These are phyloP conservation scores for Saturnispora gosingensis DNA, from an alignment of 805 yeast genomes.

Conservation along the genomic window DNA sequence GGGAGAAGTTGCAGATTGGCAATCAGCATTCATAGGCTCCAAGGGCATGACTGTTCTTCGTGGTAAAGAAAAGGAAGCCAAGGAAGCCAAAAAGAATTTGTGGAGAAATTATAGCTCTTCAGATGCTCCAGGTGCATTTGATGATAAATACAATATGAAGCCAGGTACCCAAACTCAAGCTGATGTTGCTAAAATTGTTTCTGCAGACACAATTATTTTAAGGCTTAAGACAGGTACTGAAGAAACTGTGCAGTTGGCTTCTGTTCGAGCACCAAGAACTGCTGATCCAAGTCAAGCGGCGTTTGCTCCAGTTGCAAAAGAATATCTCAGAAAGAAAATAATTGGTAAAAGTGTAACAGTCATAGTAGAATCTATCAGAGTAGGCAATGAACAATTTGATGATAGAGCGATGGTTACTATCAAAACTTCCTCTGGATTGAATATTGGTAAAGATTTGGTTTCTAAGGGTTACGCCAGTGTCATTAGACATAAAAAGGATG, in stretches of 20 bases:
- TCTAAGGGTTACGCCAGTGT: constrained; percentile 68
- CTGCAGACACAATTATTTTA: constrained; percentile 58
- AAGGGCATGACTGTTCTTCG: constrained; percentile 52
- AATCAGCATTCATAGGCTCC: constrained; percentile 59
- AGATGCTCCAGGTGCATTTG: constrained; percentile 14
- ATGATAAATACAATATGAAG: constrained; percentile 22
- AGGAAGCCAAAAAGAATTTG: constrained; percentile 42
- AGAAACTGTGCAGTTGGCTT: constrained; percentile 63
- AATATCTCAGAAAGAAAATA: constrained; percentile 55
- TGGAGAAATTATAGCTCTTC: constrained; percentile 34
- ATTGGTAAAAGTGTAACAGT: constrained; percentile 66
- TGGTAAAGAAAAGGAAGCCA: constrained; percentile 56
- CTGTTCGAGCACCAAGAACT: constrained; percentile 65
- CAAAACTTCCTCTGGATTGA: constrained; percentile 38
- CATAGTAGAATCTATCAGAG: constrained; percentile 55
- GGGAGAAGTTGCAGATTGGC: constrained; percentile 76
- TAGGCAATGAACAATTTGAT: constrained; percentile 50
- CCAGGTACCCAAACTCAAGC: constrained; percentile 47
- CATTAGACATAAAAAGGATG: constrained; percentile 63
- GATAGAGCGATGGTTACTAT: constrained; percentile 59
- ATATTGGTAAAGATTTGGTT: constrained; percentile 54
- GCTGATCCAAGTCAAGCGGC: constrained; percentile 48
- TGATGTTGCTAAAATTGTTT: constrained; percentile 49
- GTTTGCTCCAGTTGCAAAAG: constrained; percentile 58
- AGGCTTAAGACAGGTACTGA: constrained; percentile 44